These are phyloP conservation scores for Pythium oligandrum DNA, from an alignment of 352 stramenopile species.

Conservation along the genomic window DNA sequence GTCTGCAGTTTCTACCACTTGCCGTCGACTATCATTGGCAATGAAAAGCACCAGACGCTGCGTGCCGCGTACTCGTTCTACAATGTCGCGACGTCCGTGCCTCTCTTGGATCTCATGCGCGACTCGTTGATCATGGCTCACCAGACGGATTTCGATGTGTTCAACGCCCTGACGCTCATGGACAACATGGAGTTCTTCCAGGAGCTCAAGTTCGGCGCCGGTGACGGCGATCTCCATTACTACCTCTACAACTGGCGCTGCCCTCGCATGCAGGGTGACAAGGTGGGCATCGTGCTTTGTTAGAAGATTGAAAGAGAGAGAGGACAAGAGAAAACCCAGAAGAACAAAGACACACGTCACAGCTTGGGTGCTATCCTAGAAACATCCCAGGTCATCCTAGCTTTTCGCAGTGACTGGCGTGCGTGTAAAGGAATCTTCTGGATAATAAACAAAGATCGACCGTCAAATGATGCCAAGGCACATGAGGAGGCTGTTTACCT, in stretches of 20 bases:
- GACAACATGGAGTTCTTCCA: constrained; percentile 54
- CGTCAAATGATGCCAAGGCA: no score
- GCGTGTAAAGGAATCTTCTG: no score
- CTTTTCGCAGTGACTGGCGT: no score
- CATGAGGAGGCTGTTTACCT: no score
- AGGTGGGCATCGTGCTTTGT: constrained; percentile 47
- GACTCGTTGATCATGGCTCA: constrained; percentile 57
- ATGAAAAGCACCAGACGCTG: constrained; percentile 94
- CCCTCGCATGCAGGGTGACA: constrained; percentile 39
- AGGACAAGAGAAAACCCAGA: no score
- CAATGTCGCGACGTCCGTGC: constrained; percentile 85
- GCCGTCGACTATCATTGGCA: constrained; percentile 93
- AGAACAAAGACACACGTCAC: no score
- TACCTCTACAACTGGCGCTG: constrained; percentile 78
- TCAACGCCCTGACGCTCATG: constrained; percentile 70
- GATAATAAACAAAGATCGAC: no score
- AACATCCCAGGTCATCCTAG: no score
- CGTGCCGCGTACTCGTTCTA: constrained; percentile 99
- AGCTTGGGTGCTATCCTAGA: no score
- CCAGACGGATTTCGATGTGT: constrained; percentile 49
- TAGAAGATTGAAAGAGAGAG: neutral
- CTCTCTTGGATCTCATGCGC: constrained; percentile 58
- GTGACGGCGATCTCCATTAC: constrained; percentile 62
- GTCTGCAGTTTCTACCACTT: constrained; percentile 98
- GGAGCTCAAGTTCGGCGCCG: constrained; percentile 53